Conservation (phyloP, 169 alveolate species). For the Eimeria tenella region DNA sequence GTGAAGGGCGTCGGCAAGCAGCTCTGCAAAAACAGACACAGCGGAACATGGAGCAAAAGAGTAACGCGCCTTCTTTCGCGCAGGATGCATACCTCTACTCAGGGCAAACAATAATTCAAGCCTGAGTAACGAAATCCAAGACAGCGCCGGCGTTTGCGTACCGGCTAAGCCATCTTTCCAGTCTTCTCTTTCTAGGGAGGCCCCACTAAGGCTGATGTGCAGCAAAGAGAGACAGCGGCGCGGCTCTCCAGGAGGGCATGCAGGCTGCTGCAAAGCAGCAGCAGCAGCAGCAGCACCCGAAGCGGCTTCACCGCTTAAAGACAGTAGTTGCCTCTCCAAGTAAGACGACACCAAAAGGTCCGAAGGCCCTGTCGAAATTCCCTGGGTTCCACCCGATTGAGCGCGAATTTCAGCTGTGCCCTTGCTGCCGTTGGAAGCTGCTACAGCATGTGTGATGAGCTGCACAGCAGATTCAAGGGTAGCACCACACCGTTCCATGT, state of each 20-base stretch:
- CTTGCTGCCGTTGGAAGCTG: neutral
- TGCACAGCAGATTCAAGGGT: conserved; percentile 50
- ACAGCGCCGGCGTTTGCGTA: neutral
- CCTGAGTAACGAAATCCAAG: neutral
- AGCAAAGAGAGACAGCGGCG: conserved; percentile 50
- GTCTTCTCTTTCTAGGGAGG: conserved; percentile 17
- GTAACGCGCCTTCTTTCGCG: neutral
- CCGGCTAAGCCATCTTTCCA: conserved; percentile 40
- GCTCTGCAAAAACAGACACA: neutral
- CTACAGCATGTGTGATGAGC: conserved; percentile 29
- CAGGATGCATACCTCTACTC: neutral
- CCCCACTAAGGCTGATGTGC: conserved; percentile 63
- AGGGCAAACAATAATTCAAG: neutral
- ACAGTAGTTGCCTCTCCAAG: conserved; percentile 66
- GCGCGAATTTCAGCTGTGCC: neutral
- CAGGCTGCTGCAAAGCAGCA: conserved; percentile 54
- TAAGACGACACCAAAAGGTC: conserved; percentile 28
- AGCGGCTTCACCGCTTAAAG: conserved; percentile 54
- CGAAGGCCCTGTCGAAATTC: neutral
- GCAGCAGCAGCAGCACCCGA: conserved; percentile 60
- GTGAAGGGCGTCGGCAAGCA: conserved; percentile 4
- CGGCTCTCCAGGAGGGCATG: conserved; percentile 43
- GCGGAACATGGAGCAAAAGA: neutral
- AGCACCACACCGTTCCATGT: conserved; percentile 59
- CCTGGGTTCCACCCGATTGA: neutral